phyloP scores from a whole-genome alignment of 2,329 filamentous ascomycete species.

The Apiospora koreana region DNA sequence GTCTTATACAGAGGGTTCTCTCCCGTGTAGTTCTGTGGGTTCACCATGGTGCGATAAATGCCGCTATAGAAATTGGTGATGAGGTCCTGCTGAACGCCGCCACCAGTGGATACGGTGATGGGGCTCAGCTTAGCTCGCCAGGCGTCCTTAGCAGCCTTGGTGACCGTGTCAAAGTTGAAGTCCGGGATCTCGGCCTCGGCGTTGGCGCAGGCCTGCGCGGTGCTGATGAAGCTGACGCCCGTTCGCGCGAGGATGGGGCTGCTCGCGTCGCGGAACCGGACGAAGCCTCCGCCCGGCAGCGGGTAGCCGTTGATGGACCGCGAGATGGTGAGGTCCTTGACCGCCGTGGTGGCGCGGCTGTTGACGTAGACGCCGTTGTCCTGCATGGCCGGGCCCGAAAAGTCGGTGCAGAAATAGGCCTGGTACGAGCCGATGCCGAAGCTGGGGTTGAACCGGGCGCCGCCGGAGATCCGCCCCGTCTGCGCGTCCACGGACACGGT shows the following conservation, averaged over 20 bases:
- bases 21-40: constrained; percentile 72
- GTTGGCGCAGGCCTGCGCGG: constrained; percentile 65
- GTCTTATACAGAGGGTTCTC: constrained; percentile 71
- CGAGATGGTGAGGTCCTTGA: constrained; percentile 49
- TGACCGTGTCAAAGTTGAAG: constrained; percentile 61
- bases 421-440: constrained; percentile 64
- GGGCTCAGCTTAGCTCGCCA: constrained; percentile 65
- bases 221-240: constrained; percentile 70
- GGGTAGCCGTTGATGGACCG: constrained; percentile 54
- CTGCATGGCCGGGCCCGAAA: constrained; percentile 56
- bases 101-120: constrained; percentile 53
- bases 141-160: constrained; percentile 50
- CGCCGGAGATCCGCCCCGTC: constrained; percentile 64
- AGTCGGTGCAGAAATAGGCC: constrained; percentile 69
- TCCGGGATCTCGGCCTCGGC: constrained; percentile 69
- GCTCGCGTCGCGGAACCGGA: constrained; percentile 55
- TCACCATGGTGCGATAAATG: constrained; percentile 72
- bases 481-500: constrained; percentile 53
- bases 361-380: constrained; percentile 64
- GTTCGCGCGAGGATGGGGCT: constrained; percentile 63
- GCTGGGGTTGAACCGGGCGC: constrained; percentile 62
- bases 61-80: constrained; percentile 71
- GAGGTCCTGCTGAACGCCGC: constrained; percentile 53
- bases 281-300: constrained; percentile 63
- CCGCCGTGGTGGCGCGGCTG: constrained; percentile 50